Evolutionary conservation across 257 asterid genomes (phyloP).

Genomic region (Osmanthus fragrans): DNA sequence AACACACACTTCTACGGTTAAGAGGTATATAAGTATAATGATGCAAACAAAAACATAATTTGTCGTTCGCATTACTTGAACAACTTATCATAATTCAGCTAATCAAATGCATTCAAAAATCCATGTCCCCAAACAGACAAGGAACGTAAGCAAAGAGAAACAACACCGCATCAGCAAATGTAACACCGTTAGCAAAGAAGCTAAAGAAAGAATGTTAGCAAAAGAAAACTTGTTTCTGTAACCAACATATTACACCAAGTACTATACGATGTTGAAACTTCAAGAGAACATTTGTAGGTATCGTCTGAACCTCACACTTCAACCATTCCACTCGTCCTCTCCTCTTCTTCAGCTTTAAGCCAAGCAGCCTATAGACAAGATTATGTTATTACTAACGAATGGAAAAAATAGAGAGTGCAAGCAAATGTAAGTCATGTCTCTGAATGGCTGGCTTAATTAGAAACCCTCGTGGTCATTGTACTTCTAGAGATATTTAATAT

Average conservation of each 20-base stretch:
- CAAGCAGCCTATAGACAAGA: constrained; percentile 69
- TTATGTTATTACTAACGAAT: not conserved
- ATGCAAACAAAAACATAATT: no score
- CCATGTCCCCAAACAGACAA: not conserved
- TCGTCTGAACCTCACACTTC: constrained; percentile 16
- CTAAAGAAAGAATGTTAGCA: not conserved
- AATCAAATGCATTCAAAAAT: not conserved
- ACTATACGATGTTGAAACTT: not conserved
- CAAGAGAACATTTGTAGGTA: not conserved
- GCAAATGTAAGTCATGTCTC: no score
- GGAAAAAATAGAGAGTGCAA: not conserved
- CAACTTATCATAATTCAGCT: not conserved
- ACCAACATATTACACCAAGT: not conserved
- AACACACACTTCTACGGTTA: no score
- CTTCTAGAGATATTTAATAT: no score
- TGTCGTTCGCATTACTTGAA: no score
- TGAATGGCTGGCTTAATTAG: no score
- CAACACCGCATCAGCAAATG: no score
- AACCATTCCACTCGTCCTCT: constrained; percentile 32
- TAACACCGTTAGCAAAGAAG: not conserved
- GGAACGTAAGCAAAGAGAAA: not conserved
- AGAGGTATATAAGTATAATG: no score
- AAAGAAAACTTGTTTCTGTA: not conserved
- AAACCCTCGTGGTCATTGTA: not conserved
- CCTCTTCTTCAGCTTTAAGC: constrained; percentile 90